Base-by-base conservation (phyloP, 2,329 filamentous ascomycete genomes). In the Lasiodiplodia sp. region DNA sequence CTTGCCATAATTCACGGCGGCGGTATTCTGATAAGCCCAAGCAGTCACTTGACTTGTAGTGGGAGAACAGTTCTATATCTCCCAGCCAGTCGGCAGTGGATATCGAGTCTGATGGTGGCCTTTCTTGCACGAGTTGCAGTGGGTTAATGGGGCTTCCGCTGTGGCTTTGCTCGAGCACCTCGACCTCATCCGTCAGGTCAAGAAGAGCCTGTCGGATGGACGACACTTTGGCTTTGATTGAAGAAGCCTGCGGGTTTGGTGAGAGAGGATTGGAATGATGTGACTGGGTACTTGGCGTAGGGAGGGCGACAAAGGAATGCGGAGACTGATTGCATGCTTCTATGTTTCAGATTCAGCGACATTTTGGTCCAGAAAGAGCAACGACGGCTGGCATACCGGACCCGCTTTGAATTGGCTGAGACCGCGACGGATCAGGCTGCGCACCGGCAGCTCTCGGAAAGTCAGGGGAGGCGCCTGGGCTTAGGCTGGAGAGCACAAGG, bases 171-270 rank as follows among this genome's bases (percentile, higher is more conserved):
- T 64, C 60, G 1, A 64, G 47, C 16, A 31, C 28, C 11, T 64
- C 60, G 16, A 64, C 47, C 1, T 64, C 60, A 2, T 25, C 31
- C n/a, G 60, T 52, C 2, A 64, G 18, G 28, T 64, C 60, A 28
- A 64, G 28, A 3, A 64, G 44, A 64, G 47, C 60, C 21, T 64
- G 44, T 52, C 60, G 21, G 10, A 64, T 64, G n/a, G 28, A 49
- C 7, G 47, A 52, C 5, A 64, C 60, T 16, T 64, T 64, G 60
- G 60, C 60, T 11, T n/a, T 52, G 60, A 52, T 37, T 14, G 60
- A 52, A 18, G 25, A 34, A 16, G 58, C 25, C 1, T 23, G 28
- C n/a, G 47, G 5, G 3, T n/a, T 21, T n/a, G 44, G 23, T 11
- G 31, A 51, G 34, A 16, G 10, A 2, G 44, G 18, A n/a, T 12